These are phyloP conservation scores for Melampsora americana DNA, from an alignment of 1,284 basidiomycete genomes.

Conservation along the genomic window DNA sequence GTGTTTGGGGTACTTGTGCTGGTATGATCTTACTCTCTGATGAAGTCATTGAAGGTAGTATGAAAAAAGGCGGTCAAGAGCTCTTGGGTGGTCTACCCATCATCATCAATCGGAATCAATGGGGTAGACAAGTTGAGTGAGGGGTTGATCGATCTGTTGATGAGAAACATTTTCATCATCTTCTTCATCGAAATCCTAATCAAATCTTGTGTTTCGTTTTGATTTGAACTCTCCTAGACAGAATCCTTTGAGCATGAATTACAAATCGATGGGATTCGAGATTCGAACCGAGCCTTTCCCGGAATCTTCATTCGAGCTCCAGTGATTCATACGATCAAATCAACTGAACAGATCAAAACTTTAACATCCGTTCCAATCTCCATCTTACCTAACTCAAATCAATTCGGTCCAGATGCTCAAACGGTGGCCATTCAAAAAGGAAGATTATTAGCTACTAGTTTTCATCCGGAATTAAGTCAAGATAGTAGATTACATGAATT, in stretches of 20 bases:
- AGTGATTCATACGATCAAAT: conserved; percentile 55
- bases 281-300: conserved; percentile 67
- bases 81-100: conserved; percentile 78
- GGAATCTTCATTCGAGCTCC: conserved; percentile 96
- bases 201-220: conserved; percentile 23
- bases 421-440: conserved; percentile 85
- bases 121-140: conserved; percentile 58
- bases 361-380: conserved; percentile 56
- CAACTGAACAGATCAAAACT: conserved; percentile 15
- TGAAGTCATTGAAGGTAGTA: conserved; percentile 63
- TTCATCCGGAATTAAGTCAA: conserved; percentile 88
- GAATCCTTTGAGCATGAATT: conserved; percentile 85
- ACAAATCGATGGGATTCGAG: conserved; percentile 64
- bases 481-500: conserved; percentile 84
- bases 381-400: conserved; percentile 53
- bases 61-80: conserved; percentile 83
- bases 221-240: conserved; percentile 58
- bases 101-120: conserved; percentile 73
- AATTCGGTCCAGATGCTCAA: conserved; percentile 61
- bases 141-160: too few species aligned
- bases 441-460: conserved; percentile 77
- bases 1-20: conserved; percentile 95
- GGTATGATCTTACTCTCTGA: conserved; percentile 86
- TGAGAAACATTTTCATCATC: background rate
- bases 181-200: background rate